Evolutionary conservation across 2,329 filamentous ascomycete genomes (phyloP), one percentile per base, ranked within the genome.

Genomic region (Colletotrichum falcatum): DNA sequence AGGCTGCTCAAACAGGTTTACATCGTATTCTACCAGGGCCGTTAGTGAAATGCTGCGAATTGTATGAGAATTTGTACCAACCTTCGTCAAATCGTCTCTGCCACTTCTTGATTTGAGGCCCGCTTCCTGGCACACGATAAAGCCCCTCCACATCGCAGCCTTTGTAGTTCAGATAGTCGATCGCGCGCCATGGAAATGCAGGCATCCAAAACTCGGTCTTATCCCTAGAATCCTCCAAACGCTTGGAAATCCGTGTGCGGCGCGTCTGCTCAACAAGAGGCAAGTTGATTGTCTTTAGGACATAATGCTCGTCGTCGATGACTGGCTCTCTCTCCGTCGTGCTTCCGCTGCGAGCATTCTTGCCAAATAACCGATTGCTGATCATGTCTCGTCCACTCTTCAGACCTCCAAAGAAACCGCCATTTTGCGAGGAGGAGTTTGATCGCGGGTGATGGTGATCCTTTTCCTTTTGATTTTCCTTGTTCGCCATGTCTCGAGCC

Each of bases 201-300:
- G 95, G 95, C 95, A 98, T 97, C 95, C 95, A 98, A 78, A 97
- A 98, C 78, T 98, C 95, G 0, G 95, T 98, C 85, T 98, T 98
- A 78, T 98, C 95, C 72, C 91, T 89, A 12, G 95, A 97, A 71
- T 93, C 90, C 77, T 97, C 94, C 53, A 98, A 84, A 37, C 92
- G 90, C 81, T 95, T 97, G 9, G 94, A 97, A 78, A 98, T 98
- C 73, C 95, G 89, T 0, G 95, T 98, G 73, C 91, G 85, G n/a
- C 95, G 90, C 8, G 95, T 95, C 81, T 98, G 95, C 79, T 97
- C 92, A 33, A 97, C 87, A 37, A 98, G 84, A 1, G 94, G 94
- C 60, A 93, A 85, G 76, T 96, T 97, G 79, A 98, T 94, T 53
- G 97, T 90, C 75, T 92, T 94, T 76, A 94, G 87, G 65, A 92